Evolutionary conservation across 768 basidiomycete genomes (phyloP).

Genomic region (Boletus reticulatus): DNA sequence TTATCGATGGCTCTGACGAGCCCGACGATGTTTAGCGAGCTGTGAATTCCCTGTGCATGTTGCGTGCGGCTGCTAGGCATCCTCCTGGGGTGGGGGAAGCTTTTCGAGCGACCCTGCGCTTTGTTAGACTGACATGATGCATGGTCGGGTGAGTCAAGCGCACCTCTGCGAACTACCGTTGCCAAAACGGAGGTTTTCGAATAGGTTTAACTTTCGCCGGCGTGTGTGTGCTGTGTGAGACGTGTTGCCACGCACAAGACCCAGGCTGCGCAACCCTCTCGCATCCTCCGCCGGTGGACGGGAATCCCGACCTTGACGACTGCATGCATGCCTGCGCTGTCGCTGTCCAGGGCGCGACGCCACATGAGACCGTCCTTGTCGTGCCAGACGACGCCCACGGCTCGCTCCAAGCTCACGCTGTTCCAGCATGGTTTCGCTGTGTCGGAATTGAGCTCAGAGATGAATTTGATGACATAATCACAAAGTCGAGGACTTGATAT

Average conservation of each 20-base stretch:
- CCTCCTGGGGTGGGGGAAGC: slow-evolving; percentile 87
- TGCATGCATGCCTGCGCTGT: slow-evolving; percentile 97
- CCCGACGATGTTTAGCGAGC: slow-evolving; percentile 82
- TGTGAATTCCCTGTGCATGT: slow-evolving; percentile 78
- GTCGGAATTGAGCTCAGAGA: neutral
- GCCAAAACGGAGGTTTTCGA: slow-evolving; percentile 80
- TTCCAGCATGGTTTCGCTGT: too few relatives aligned
- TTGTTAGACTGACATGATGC: neutral
- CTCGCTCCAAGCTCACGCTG: too few relatives aligned
- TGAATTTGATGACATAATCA: slow-evolving; percentile 15
- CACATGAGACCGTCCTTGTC: too few relatives aligned
- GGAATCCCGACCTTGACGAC: slow-evolving; percentile 89
- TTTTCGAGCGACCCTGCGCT: slow-evolving; percentile 70
- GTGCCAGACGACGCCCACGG: too few relatives aligned
- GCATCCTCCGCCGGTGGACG: slow-evolving; percentile 60
- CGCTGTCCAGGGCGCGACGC: slow-evolving; percentile 72
- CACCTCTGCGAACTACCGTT: slow-evolving; percentile 86
- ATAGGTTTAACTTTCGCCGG: slow-evolving; percentile 34
- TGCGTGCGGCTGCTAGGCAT: slow-evolving; percentile 82
- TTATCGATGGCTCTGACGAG: slow-evolving; percentile 99
- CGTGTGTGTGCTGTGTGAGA: slow-evolving; percentile 27
- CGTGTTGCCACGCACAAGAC: slow-evolving; percentile 75
- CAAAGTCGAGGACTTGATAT: too few relatives aligned
- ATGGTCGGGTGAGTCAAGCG: slow-evolving; percentile 16
- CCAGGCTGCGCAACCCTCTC: slow-evolving; percentile 99